These are phyloP conservation scores for Endotrypanum monterogeii DNA, from an alignment of 208 protist genomes.

Conservation along the genomic window DNA sequence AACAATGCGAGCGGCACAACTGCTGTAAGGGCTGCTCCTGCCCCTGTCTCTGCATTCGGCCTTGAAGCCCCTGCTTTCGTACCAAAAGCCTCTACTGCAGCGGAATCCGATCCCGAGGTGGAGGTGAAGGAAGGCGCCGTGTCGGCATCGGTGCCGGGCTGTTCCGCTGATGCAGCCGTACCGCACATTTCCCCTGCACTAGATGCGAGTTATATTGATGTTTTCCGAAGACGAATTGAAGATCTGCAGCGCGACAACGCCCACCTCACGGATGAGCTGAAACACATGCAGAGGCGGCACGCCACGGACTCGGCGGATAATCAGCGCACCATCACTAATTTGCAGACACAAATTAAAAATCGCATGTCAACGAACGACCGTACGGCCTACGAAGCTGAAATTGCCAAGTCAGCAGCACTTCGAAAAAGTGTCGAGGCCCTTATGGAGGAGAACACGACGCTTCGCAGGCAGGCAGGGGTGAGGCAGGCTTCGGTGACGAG, in stretches of 20 bases:
- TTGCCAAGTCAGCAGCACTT: conserved; percentile 33
- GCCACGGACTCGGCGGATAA: conserved; percentile 39
- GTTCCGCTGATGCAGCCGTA: neutral
- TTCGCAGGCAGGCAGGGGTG: conserved; percentile 11
- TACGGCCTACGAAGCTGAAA: conserved; percentile 43
- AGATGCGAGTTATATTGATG: conserved; percentile 23
- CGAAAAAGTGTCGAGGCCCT: conserved; percentile 42
- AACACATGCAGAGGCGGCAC: conserved; percentile 38
- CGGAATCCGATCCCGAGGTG: conserved; percentile 1
- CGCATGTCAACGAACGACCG: conserved; percentile 35
- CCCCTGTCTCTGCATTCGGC: neutral
- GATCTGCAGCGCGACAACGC: conserved; percentile 54
- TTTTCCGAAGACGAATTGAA: conserved; percentile 32
- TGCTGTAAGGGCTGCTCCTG: neutral
- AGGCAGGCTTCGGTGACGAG: neutral
- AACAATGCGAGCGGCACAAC: neutral
- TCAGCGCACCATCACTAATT: conserved; percentile 36
- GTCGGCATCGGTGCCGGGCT: neutral
- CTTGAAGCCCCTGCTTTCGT: neutral
- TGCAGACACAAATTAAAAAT: conserved; percentile 45
- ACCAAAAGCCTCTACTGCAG: neutral
- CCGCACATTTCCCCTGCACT: neutral
- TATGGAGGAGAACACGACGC: conserved; percentile 33
- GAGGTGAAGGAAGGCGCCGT: neutral
- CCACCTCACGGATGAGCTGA: conserved; percentile 41